Percentiles rank a stretch among this genome's conserved stretches.
Conservation (phyloP, 352 stramenopile species). For the Phytophthora tubulina region DNA sequence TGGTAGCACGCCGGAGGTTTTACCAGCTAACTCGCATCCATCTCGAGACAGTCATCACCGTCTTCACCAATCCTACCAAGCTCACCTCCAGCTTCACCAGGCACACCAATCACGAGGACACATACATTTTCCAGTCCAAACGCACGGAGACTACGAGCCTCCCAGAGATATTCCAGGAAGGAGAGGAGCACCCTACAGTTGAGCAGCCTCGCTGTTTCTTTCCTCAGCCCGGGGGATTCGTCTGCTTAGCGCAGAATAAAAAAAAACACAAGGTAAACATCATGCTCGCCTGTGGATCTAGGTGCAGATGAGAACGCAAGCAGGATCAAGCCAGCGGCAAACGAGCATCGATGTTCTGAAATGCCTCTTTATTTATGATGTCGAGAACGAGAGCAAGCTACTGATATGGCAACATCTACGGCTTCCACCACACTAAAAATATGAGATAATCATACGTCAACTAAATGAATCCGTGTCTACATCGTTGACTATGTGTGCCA, state of each 20-base stretch:
- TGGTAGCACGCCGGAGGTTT: slow-evolving; percentile 33
- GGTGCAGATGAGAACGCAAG: slow-evolving; percentile 13
- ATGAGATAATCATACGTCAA: slow-evolving; percentile 24
- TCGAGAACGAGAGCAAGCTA: slow-evolving; percentile 31
- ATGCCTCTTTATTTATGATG: slow-evolving; percentile 49
- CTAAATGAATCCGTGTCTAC: slow-evolving; percentile 23
- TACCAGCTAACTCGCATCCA: slow-evolving; percentile 23
- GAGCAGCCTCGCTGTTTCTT: slow-evolving; percentile 6
- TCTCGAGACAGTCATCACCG: slow-evolving; percentile 41
- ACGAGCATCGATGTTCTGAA: slow-evolving; percentile 12
- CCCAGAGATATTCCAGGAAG: slow-evolving; percentile 30
- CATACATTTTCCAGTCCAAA: slow-evolving; percentile 22
- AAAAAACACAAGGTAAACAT: slow-evolving; percentile 18
- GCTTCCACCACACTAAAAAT: slow-evolving; percentile 16
- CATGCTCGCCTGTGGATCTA: not conserved
- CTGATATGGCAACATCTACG: slow-evolving; percentile 20
- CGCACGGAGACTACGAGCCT: slow-evolving; percentile 39
- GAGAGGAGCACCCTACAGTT: slow-evolving; percentile 36
- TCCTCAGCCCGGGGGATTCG: not conserved
- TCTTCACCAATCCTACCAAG: slow-evolving; percentile 30
- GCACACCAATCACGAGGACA: slow-evolving; percentile 20
- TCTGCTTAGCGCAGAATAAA: slow-evolving; percentile 15
- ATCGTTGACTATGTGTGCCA: not conserved
- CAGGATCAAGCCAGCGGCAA: slow-evolving; percentile 1
- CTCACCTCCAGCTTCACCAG: slow-evolving; percentile 18